These are phyloP conservation scores for Pseudevernia furfuracea DNA, from an alignment of 495 filamentous ascomycete genomes.

Conservation along the genomic window DNA sequence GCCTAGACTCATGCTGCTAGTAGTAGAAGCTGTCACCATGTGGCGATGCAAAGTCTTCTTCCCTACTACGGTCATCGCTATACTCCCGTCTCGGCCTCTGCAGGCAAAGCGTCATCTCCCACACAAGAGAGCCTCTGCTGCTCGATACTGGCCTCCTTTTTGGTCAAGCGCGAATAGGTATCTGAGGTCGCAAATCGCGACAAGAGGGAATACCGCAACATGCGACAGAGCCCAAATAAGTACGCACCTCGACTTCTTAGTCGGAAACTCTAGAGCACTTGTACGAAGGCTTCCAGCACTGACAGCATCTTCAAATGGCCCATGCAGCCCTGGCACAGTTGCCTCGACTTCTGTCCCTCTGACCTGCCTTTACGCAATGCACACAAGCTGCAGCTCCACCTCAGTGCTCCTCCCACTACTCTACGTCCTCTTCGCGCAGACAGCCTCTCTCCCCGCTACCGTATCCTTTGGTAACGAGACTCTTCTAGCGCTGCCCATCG, in stretches of 20 bases:
- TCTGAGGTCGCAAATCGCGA: constrained; percentile 9
- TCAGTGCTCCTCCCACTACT: not conserved
- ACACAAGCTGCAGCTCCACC: not conserved
- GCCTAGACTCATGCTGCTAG: not conserved
- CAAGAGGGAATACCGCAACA: constrained; percentile 9
- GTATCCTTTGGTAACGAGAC: not conserved
- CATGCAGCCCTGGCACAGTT: not conserved
- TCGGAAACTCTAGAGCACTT: not conserved
- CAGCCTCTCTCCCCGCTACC: constrained; percentile 4
- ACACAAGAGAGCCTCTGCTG: not conserved
- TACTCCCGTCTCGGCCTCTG: not conserved
- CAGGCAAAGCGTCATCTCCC: not conserved
- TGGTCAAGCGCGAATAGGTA: not conserved
- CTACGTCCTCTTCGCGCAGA: not conserved
- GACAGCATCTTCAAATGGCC: not conserved
- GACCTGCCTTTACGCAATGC: not conserved
- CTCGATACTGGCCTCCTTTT: not conserved
- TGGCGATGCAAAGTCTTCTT: not conserved
- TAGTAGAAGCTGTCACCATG: not conserved
- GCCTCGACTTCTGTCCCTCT: not conserved
- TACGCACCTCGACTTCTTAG: not conserved
- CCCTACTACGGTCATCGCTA: not conserved
- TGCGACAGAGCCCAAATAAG: constrained; percentile 1
- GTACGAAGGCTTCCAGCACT: not conserved
- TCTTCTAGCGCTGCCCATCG: not conserved